Base-by-base conservation (phyloP, 352 stramenopile species). In the Phytophthora brassicae region DNA sequence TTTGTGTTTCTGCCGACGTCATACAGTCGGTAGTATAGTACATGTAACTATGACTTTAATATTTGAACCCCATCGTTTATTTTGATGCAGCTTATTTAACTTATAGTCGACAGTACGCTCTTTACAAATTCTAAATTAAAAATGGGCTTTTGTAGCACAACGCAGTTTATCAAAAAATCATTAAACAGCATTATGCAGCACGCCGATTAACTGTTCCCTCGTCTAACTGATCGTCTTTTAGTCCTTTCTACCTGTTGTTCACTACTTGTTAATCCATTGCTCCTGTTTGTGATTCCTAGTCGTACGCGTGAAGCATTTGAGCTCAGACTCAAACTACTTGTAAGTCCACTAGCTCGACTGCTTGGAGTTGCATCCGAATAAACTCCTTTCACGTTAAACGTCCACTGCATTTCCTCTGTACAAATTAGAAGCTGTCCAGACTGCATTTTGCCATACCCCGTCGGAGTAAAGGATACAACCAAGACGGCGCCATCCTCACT, bases 401-500 rank as follows among this genome's bases (percentile, higher is more conserved):
- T 96, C 91, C 91, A 97, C 69, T 96, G 89, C 86, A 96, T 96
- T 43, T 97, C 89, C 39, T 96, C 87, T 0, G 91, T 97, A 22
- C 74, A 41, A 33, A 98, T 94, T 16, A 96, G 57, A 16, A 98
- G 75, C 39, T 94, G 86, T 0, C 86, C 92, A 0, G 81, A 93
- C 63, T 95, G 82, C 74, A 94, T 91, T 54, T 96, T 96, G 45
- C 92, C 92, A 56, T 98, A 98, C 7, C 92, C 92, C 5, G 79
- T 95, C 0, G 92, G 92, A 11, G 89, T 90, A 64, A 97, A 98
- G 11, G 88, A 95, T 0, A 97, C 84, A 1, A 93, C 75, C 59
- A 98, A 97, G 5, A 69, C 58, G 17, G 78, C 71, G 0, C 86
- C 88, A 2, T 96, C 78, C 0, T 75, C 71, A 29, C 78, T 89